Base-by-base conservation (phyloP, 257 asterid species). In the Schizonepeta tenuifolia region DNA sequence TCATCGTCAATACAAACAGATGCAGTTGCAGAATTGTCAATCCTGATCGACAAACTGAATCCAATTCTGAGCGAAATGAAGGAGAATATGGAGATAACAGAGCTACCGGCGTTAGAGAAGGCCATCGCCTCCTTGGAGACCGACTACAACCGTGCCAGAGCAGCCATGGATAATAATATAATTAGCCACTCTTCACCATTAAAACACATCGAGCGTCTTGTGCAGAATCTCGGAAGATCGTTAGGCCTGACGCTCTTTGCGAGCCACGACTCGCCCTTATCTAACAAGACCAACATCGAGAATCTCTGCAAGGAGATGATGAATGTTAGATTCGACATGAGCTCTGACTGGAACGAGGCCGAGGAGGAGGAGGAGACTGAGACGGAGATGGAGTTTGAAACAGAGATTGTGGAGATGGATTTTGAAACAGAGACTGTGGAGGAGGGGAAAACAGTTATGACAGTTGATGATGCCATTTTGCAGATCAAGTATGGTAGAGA, bases 191-290 rank as follows among this genome's bases (percentile, higher is more conserved):
- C 87, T 26, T 82, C 90, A 5, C 98, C 93, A 0, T 74, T 76
- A 31, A 86, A 89, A 75, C 80, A 83, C 41, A 81, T 93, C 7
- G 93, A 87, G 70, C 72, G 65, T 36, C 64, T 85, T 60, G 75
- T 84, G 0, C 90, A 90, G 26, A 90, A 84, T 71, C 90, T 93
- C 5, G 96, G 92, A 5, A 79, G 97, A 58, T 89, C 94, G 43
- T 72, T 93, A 69, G 98, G 96, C 56, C 96, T 93, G 49, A 91
- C 91, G 44, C 86, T 90, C 12, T 89, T 93, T 69, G 89, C 97
- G 1, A 67, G 97, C 73, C 93, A 86, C 51, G 96, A 89, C 1
- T 79, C 62, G 0, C 87, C 89, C 2, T 33, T 88, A 33, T 69
- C 75, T 3, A 86, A 83, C 58, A 93, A 79, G 82, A 82, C 73